phyloP scores from a whole-genome alignment of 768 basidiomycete species.

The Pleurotus tuber-regium region DNA sequence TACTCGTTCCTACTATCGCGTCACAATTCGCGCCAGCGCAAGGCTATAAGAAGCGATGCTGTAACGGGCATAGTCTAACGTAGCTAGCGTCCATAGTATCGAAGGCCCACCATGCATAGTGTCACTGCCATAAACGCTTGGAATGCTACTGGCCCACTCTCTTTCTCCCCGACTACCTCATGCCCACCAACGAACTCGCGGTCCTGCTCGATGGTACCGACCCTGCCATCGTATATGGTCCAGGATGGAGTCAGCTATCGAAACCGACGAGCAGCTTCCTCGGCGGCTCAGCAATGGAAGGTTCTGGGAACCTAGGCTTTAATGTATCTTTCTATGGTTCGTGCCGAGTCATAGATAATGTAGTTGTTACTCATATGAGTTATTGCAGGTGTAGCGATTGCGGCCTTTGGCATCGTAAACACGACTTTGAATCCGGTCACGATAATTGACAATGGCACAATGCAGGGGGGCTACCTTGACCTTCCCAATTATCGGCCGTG shows the following conservation, averaged over 20 bases:
- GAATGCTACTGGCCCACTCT: background rate
- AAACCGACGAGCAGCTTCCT: background rate
- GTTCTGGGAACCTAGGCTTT: background rate
- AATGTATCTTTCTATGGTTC: slow-evolving; percentile 8
- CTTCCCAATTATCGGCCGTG: slow-evolving; percentile 8
- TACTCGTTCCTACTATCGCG: too few species aligned
- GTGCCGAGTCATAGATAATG: background rate
- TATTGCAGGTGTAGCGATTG: background rate
- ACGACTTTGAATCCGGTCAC: slow-evolving; percentile 1
- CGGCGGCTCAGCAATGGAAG: slow-evolving; percentile 9
- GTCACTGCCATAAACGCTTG: background rate
- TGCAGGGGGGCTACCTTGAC: slow-evolving; percentile 7
- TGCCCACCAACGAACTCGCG: slow-evolving; percentile 7
- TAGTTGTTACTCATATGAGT: background rate
- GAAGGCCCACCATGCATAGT: slow-evolving; percentile 5
- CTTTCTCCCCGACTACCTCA: slow-evolving; percentile 10
- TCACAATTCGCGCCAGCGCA: too few species aligned
- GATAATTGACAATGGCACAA: slow-evolving; percentile 3
- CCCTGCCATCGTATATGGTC: slow-evolving; percentile 5
- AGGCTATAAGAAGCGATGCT: too few species aligned
- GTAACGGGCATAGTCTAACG: background rate
- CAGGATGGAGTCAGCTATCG: slow-evolving; percentile 6
- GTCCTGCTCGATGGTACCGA: slow-evolving; percentile 7
- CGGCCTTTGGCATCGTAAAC: background rate
- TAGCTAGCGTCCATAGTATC: slow-evolving; percentile 2